Base-by-base conservation (phyloP, 2,329 filamentous ascomycete genomes). In the Colletotrichum truncatum region DNA sequence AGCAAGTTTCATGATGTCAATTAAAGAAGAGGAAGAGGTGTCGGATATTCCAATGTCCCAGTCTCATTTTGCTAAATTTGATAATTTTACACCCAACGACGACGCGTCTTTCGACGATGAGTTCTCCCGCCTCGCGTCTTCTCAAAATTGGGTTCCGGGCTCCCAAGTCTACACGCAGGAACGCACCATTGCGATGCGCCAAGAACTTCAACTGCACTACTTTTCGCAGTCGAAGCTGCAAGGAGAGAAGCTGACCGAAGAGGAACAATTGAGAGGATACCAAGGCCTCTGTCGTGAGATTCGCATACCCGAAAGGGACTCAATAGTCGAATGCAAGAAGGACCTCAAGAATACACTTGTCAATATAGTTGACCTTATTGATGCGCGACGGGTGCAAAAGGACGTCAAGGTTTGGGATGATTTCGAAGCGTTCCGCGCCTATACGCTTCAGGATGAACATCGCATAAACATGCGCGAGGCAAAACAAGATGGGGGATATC, bases 331-430 rank as follows among this genome's bases (percentile, higher is more conserved):
- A 25, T 75, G 73, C 67, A 73, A 72, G 56, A 49, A 28, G 14
- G 6, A 49, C 2, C 54, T 75, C 21, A 74, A 72, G 26, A 34
- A 28, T 28, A 49, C 14, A 2, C 46, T 49, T 32, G 7, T 49
- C 62, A 76, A 76, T 48, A 76, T 76, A 34, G 66, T 76, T 0
- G 73, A 76, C 51, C 64, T 76, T 36, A 74, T 77, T 28, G 72
- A 77, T 48, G 64, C 73, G 12, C 68, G 70, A 32, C 70, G 73
- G 18, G 75, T 68, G 14, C 21, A 45, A 16, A 68, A 64, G 28
- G 41, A 60, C 41, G 71, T 75, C 32, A 43, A 69, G 30, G 69
- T 75, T 23, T 76, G 72, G 73, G 12, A 67, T 2, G 61, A 74
- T 43, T 75, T 75, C 39, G 63, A 68, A 8, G 68, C 53, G 4